Conservation (phyloP, 75 land plant genomes). For the Ceratopteris richardii region DNA sequence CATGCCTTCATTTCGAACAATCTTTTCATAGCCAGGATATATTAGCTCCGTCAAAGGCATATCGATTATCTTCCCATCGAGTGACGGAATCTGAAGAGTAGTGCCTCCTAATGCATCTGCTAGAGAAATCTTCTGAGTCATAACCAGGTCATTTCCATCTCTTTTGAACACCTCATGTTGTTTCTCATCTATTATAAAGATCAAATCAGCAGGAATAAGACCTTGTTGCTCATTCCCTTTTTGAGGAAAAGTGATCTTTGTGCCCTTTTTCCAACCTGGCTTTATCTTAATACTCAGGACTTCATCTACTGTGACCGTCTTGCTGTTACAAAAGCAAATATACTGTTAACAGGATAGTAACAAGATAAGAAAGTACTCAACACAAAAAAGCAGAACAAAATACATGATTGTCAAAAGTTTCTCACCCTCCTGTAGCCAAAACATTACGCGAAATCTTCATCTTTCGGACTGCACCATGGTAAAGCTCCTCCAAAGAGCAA, state of each 20-base stretch:
- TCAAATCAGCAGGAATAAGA: conserved; percentile 48
- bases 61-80: conserved; percentile 42
- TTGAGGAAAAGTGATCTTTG: conserved; percentile 60
- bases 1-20: conserved; percentile 61
- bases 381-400: too few relatives aligned
- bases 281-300: conserved; percentile 52
- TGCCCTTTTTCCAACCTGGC: conserved; percentile 75
- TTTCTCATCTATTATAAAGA: conserved; percentile 61
- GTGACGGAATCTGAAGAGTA: conserved; percentile 34
- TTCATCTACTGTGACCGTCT: conserved; percentile 38
- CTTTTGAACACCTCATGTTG: conserved; percentile 53
- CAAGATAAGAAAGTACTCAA: too few relatives aligned
- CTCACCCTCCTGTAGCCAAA: conserved; percentile 55
- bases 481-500: conserved; percentile 74
- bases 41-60: conserved; percentile 38
- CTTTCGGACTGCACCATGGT: conserved; percentile 66
- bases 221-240: conserved; percentile 48
- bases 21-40: conserved; percentile 57
- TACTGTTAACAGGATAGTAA: neutral
- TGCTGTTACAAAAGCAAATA: conserved; percentile 20
- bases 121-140: conserved; percentile 43
- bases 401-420: too few relatives aligned
- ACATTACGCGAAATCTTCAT: conserved; percentile 82
- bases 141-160: conserved; percentile 61
- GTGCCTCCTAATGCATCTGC: conserved; percentile 59